Conservation (phyloP, 768 basidiomycete species). For the Rhizopogon vinicolor region DNA sequence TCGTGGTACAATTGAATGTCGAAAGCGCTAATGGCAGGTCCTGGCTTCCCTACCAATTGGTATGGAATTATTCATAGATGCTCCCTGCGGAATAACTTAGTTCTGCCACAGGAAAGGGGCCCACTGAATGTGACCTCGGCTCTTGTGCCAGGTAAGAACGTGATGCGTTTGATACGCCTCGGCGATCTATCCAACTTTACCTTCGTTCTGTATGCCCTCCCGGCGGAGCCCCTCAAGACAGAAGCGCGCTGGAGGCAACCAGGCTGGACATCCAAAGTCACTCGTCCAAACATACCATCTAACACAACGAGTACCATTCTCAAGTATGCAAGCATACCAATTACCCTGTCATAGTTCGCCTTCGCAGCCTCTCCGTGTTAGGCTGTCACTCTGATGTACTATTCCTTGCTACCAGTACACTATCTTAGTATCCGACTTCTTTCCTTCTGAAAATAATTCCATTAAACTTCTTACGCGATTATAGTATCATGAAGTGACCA, state of each 20-base stretch:
- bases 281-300: not conserved
- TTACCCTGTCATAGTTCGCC: not conserved
- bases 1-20: conserved; percentile 44
- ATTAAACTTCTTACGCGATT: not conserved
- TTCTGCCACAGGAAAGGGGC: conserved; percentile 19
- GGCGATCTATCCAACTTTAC: conserved; percentile 34
- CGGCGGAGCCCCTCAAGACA: conserved; percentile 12
- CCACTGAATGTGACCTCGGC: conserved; percentile 37
- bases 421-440: not conserved
- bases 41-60: conserved; percentile 42
- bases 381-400: not conserved
- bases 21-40: conserved; percentile 26
- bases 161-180: conserved; percentile 47
- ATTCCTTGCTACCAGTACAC: not conserved
- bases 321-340: not conserved
- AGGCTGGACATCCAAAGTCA: conserved; percentile 18
- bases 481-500: no score
- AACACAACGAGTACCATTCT: not conserved
- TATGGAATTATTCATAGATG: conserved; percentile 17
- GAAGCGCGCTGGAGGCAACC: conserved; percentile 13
- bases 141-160: conserved; percentile 41
- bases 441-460: not conserved
- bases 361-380: not conserved
- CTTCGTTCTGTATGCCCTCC: conserved; percentile 40
- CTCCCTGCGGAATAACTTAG: not conserved